Conservation (phyloP, 441 rosid species). For the Geranium incanum region DNA sequence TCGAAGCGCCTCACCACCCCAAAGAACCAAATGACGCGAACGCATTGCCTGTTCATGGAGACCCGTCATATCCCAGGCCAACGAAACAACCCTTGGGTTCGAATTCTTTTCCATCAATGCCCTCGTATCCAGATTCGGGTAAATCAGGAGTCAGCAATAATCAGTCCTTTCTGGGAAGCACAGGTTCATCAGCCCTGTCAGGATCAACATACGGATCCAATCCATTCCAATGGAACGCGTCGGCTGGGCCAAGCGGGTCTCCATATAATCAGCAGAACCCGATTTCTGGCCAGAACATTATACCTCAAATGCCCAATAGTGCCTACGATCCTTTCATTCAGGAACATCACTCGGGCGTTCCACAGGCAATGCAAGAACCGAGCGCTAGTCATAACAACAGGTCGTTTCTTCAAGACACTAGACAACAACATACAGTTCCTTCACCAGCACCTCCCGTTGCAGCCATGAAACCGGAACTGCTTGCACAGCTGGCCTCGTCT, state of each 20-base stretch:
- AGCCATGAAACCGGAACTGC: slow-evolving; percentile 57
- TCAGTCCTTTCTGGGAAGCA: slow-evolving; percentile 29
- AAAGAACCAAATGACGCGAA: slow-evolving; percentile 40
- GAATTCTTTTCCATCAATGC: slow-evolving; percentile 20
- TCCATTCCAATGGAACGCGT: slow-evolving; percentile 27
- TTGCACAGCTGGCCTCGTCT: slow-evolving; percentile 66
- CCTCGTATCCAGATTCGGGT: slow-evolving; percentile 31
- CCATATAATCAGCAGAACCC: slow-evolving; percentile 29
- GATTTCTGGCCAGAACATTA: slow-evolving; percentile 29
- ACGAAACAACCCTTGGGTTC: slow-evolving; percentile 20
- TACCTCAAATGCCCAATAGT: slow-evolving; percentile 30
- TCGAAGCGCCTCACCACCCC: slow-evolving; percentile 36
- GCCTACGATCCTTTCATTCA: slow-evolving; percentile 21
- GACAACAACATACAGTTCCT: slow-evolving; percentile 18
- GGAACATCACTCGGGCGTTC: slow-evolving; percentile 14
- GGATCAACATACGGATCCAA: too few species aligned
- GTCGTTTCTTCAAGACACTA: slow-evolving; percentile 26
- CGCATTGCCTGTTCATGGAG: slow-evolving; percentile 32
- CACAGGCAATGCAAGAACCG: slow-evolving; percentile 33
- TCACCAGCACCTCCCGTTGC: slow-evolving; percentile 25
- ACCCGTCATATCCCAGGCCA: slow-evolving; percentile 39
- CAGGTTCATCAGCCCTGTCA: neutral
- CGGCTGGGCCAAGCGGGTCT: slow-evolving; percentile 42
- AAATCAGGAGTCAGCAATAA: slow-evolving; percentile 27
- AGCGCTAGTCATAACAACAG: slow-evolving; percentile 26